phyloP scores from a whole-genome alignment of 2,329 filamentous ascomycete genomes.

The Penicillium palitans region DNA sequence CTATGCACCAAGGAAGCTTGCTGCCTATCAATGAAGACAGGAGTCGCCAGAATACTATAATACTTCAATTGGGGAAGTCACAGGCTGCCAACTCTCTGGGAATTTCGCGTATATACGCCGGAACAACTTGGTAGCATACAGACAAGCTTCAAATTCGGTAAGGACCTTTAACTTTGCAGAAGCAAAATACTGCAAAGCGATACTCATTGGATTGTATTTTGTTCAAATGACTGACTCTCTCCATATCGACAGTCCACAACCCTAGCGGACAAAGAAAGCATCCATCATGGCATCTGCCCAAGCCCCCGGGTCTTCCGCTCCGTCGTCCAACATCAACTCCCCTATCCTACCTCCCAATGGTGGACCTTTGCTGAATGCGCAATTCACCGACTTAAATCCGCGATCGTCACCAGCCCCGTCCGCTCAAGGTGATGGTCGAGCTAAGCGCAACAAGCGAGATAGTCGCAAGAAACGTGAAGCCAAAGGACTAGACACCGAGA shows the following conservation, averaged over 20 bases:
- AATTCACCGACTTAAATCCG: slow-evolving; percentile 32
- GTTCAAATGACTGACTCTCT: neutral
- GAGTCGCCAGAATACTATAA: neutral
- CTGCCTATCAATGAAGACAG: neutral
- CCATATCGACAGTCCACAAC: neutral
- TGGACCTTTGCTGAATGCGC: slow-evolving; percentile 31
- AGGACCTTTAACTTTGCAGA: neutral
- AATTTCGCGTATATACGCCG: neutral
- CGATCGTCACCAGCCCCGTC: slow-evolving; percentile 39
- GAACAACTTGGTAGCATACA: neutral
- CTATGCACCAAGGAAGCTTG: neutral
- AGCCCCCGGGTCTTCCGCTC: slow-evolving; percentile 36
- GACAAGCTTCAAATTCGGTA: neutral
- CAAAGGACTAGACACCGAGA: slow-evolving; percentile 43
- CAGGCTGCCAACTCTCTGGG: neutral
- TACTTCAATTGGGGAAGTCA: neutral
- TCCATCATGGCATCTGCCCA: slow-evolving; percentile 36
- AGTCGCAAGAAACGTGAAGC: slow-evolving; percentile 47
- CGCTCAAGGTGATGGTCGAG: slow-evolving; percentile 33
- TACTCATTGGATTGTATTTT: neutral
- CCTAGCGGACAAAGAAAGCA: neutral
- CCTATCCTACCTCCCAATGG: slow-evolving; percentile 32
- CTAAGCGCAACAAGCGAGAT: slow-evolving; percentile 46
- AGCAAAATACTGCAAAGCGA: neutral
- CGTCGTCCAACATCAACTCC: slow-evolving; percentile 41